A percentile compares a stretch with the other conserved stretches of the same genome.
phyloP scores from a whole-genome alignment of 495 filamentous ascomycete genomes.

The Rhizodiscina lignyota region DNA sequence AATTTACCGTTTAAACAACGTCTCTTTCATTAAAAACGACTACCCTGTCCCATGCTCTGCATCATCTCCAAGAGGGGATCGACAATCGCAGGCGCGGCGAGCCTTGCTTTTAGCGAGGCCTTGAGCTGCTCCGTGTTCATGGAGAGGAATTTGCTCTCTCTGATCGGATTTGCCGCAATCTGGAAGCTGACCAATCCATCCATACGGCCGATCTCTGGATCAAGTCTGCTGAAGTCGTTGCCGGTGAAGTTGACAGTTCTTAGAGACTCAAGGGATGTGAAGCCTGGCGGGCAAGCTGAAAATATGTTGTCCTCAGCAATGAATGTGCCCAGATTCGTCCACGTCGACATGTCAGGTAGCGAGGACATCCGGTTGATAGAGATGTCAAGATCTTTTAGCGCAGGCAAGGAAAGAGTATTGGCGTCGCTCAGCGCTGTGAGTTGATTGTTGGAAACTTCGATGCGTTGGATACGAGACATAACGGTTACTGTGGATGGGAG shows the following conservation, averaged over 20 bases:
- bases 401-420: constrained; percentile 42
- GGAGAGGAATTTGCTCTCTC: constrained; percentile 67
- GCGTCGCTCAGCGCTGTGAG: constrained; percentile 38
- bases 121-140: constrained; percentile 75
- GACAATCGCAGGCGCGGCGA: no score
- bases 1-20: no score
- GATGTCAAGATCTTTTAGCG: constrained; percentile 55
- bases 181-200: constrained; percentile 53
- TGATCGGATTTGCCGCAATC: constrained; percentile 71
- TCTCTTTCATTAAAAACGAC: no score
- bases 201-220: constrained; percentile 67
- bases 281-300: constrained; percentile 52
- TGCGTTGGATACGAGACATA: constrained; percentile 44
- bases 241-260: constrained; percentile 64
- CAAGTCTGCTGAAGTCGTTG: constrained; percentile 63
- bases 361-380: constrained; percentile 57
- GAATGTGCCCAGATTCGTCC: constrained; percentile 55
- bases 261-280: constrained; percentile 46
- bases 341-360: constrained; percentile 54
- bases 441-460: constrained; percentile 66
- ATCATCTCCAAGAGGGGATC: no score
- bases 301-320: constrained; percentile 69
- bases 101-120: constrained; percentile 47
- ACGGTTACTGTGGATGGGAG: constrained; percentile 40
- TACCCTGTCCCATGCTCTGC: no score